phyloP scores from a whole-genome alignment of 805 yeast species.

The Wickerhamomyces xylosicus region DNA sequence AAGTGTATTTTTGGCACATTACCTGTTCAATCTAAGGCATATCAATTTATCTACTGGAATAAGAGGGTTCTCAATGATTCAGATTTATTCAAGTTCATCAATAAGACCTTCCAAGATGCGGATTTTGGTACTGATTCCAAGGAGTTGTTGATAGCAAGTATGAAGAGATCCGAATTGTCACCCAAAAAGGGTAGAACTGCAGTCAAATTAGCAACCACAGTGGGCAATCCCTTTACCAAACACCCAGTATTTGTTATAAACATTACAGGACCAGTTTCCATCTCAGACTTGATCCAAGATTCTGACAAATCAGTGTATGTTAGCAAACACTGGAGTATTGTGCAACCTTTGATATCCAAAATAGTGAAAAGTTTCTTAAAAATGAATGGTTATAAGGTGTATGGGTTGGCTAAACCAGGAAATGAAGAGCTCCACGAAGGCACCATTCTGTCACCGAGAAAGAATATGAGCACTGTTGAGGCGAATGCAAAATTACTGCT shows the following conservation, averaged over 20 bases:
- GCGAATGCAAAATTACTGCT: not conserved
- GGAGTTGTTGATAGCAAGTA: slow-evolving; percentile 9
- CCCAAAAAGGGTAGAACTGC: slow-evolving; percentile 15
- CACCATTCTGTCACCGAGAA: not conserved
- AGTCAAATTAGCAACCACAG: slow-evolving; percentile 15
- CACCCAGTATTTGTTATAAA: slow-evolving; percentile 30
- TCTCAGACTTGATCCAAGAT: slow-evolving; percentile 31
- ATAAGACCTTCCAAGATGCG: slow-evolving; percentile 17
- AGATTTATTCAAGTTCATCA: slow-evolving; percentile 13
- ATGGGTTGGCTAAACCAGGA: not conserved
- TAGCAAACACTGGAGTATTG: slow-evolving; percentile 17
- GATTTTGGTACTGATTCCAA: slow-evolving; percentile 12
- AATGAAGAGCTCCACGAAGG: no score
- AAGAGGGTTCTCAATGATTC: slow-evolving; percentile 17
- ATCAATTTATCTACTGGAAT: slow-evolving; percentile 39
- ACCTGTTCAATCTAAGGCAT: slow-evolving; percentile 24
- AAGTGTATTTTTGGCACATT: slow-evolving; percentile 29
- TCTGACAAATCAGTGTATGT: slow-evolving; percentile 24
- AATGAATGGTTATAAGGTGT: slow-evolving; percentile 13
- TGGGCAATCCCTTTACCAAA: slow-evolving; percentile 23
- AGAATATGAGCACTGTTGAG: not conserved
- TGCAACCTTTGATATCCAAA: slow-evolving; percentile 23
- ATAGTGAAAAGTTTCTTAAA: slow-evolving; percentile 21
- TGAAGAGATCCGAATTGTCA: slow-evolving; percentile 9
- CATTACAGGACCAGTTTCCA: slow-evolving; percentile 17